Conservation (phyloP, 1,284 basidiomycete genomes). For the Cystobasidium slooffiae region DNA sequence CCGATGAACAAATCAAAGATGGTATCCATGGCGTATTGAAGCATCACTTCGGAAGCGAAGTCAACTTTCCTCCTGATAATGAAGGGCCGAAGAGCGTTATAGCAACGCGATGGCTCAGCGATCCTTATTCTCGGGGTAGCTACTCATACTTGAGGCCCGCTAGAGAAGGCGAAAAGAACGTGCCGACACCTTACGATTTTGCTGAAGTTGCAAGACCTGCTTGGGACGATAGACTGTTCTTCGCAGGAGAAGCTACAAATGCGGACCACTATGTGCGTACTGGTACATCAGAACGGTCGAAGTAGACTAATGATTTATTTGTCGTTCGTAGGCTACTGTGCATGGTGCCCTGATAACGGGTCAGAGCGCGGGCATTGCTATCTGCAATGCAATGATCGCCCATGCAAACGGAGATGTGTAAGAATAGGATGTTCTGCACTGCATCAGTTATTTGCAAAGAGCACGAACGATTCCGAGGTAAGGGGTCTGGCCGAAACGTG, state of each 20-base stretch:
- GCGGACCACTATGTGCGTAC: constrained; percentile 51
- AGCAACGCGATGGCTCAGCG: constrained; percentile 52
- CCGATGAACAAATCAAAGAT: constrained; percentile 51
- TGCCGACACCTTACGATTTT: constrained; percentile 55
- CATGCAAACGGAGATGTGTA: too few relatives aligned
- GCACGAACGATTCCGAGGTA: too few relatives aligned
- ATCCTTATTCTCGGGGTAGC: constrained; percentile 50
- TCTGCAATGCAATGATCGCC: too few relatives aligned
- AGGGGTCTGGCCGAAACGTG: too few relatives aligned
- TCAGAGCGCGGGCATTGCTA: constrained; percentile 47
- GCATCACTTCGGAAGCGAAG: constrained; percentile 44
- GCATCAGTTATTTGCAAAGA: too few relatives aligned
- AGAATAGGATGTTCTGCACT: too few relatives aligned
- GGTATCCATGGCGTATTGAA: constrained; percentile 50
- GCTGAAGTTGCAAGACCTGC: constrained; percentile 55
- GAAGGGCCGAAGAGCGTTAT: constrained; percentile 46
- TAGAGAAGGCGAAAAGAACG: constrained; percentile 44
- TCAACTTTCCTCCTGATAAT: constrained; percentile 17
- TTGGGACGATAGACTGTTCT: constrained; percentile 55
- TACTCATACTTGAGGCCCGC: constrained; percentile 53
- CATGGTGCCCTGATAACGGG: constrained; percentile 54
- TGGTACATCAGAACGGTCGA: too few relatives aligned
- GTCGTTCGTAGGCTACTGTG: constrained; percentile 53
- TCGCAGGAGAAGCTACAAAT: constrained; percentile 58
- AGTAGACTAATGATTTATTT: too few relatives aligned